A percentile compares a stretch with the other conserved stretches of the same genome.
Evolutionary conservation across 306 rosid genomes (phyloP).

Genomic region (Cotoneaster glaucophyllus): DNA sequence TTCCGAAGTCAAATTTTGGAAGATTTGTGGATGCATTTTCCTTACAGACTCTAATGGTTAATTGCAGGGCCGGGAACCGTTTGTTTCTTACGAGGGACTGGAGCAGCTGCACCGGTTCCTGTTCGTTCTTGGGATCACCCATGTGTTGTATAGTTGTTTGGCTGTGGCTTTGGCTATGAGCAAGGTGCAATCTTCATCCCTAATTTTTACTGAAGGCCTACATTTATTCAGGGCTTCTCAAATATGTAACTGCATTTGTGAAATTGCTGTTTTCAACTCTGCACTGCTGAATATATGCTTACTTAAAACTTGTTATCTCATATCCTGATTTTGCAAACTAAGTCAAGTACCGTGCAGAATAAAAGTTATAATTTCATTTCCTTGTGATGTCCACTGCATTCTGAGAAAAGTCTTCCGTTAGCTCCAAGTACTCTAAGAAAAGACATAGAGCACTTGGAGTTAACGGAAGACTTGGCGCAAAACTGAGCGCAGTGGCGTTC

Average conservation of each 20-base stretch:
- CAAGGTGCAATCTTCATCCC: slow-evolving; percentile 47
- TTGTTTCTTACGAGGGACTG: slow-evolving; percentile 92
- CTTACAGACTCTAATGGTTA: slow-evolving; percentile 14
- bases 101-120: slow-evolving; percentile 93
- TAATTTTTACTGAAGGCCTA: background rate
- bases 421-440: no score
- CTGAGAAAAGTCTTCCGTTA: no score
- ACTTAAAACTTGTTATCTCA: background rate
- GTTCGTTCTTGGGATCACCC: slow-evolving; percentile 92
- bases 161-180: slow-evolving; percentile 96
- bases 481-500: no score
- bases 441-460: no score
- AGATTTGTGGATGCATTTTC: background rate
- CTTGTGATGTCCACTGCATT: background rate
- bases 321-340: background rate
- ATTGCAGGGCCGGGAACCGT: slow-evolving; percentile 88
- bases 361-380: background rate
- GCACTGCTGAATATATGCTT: no score
- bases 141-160: slow-evolving; percentile 81
- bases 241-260: no score
- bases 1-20: background rate
- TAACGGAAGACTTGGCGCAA: no score
- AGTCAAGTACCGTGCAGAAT: background rate
- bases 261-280: no score
- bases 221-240: no score